Conservation (phyloP, 768 basidiomycete genomes). For the Podaxis mareebaensis region DNA sequence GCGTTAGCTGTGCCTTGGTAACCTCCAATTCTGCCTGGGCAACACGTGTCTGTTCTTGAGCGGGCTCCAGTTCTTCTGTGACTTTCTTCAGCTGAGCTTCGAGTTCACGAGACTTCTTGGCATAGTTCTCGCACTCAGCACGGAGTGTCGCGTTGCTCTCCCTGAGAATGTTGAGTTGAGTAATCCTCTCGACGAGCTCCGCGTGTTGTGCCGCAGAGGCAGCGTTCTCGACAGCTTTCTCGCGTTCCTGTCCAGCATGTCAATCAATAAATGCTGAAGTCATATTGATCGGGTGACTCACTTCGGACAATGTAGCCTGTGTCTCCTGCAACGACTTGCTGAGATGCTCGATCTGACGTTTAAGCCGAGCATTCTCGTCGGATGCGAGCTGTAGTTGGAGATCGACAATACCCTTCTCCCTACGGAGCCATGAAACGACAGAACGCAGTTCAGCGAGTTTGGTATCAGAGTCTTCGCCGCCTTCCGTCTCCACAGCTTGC, state of each 20-base stretch:
- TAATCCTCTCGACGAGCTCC: slow-evolving; percentile 83
- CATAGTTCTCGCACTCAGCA: slow-evolving; percentile 70
- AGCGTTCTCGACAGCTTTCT: slow-evolving; percentile 69
- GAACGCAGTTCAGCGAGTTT: slow-evolving; percentile 75
- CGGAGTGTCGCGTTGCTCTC: slow-evolving; percentile 89
- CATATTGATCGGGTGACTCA: slow-evolving; percentile 23
- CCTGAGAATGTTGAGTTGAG: slow-evolving; percentile 81
- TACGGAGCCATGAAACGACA: slow-evolving; percentile 79
- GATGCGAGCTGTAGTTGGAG: slow-evolving; percentile 80
- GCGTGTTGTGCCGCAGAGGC: slow-evolving; percentile 78
- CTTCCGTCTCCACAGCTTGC: slow-evolving; percentile 42
- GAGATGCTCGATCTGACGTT: slow-evolving; percentile 74
- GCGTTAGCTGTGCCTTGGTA: slow-evolving; percentile 61
- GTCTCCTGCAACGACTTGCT: slow-evolving; percentile 70
- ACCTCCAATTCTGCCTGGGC: slow-evolving; percentile 77
- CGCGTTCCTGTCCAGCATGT: slow-evolving; percentile 62
- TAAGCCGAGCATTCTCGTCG: slow-evolving; percentile 72
- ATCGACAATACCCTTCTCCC: slow-evolving; percentile 92
- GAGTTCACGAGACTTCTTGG: slow-evolving; percentile 67
- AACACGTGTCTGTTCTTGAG: slow-evolving; percentile 66
- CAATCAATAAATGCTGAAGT: slow-evolving; percentile 7
- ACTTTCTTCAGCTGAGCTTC: slow-evolving; percentile 61
- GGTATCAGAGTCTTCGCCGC: slow-evolving; percentile 52
- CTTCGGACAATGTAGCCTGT: slow-evolving; percentile 70
- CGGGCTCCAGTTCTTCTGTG: slow-evolving; percentile 67